phyloP scores from a whole-genome alignment of 2,329 filamentous ascomycete genomes.

The Tothia fuscella region DNA sequence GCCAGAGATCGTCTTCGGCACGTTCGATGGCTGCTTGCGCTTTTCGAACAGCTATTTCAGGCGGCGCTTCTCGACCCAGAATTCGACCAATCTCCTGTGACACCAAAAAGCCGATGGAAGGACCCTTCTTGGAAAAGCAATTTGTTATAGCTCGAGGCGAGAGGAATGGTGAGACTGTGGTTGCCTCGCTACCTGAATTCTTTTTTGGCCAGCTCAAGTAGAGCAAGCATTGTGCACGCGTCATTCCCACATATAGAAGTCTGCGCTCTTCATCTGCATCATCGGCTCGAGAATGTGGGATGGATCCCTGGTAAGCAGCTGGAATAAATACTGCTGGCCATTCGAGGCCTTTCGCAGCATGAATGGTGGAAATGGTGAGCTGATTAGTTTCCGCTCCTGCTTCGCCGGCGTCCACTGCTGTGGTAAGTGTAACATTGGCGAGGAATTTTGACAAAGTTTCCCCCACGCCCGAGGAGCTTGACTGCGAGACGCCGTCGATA shows the following conservation, averaged over 20 bases:
- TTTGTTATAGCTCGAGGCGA: conserved; percentile 40
- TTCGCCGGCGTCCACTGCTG: conserved; percentile 56
- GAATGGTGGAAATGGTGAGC: conserved; percentile 86
- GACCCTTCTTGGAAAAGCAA: conserved; percentile 51
- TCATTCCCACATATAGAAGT: conserved; percentile 93
- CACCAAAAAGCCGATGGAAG: conserved; percentile 51
- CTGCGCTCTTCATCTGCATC: conserved; percentile 79
- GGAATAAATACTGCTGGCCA: conserved; percentile 95
- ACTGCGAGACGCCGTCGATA: conserved; percentile 60
- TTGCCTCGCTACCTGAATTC: conserved; percentile 49
- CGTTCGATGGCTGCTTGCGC: conserved; percentile 19
- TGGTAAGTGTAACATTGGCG: conserved; percentile 79
- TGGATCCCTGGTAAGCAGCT: conserved; percentile 77
- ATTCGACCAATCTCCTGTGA: conserved; percentile 61
- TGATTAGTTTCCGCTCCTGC: conserved; percentile 39
- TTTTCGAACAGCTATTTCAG: conserved; percentile 18
- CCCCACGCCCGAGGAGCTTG: conserved; percentile 35
- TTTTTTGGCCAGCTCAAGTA: conserved; percentile 73
- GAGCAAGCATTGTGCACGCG: conserved; percentile 71
- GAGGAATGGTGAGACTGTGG: conserved; percentile 62
- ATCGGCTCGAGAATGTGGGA: conserved; percentile 78
- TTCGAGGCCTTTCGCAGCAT: conserved; percentile 89
- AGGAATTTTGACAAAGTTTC: conserved; percentile 68
- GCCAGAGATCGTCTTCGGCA: conserved; percentile 25
- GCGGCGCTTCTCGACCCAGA: conserved; percentile 50